These are phyloP conservation scores for Ochromonas danica DNA, from an alignment of 108 stramenopile species.

Conservation along the genomic window DNA sequence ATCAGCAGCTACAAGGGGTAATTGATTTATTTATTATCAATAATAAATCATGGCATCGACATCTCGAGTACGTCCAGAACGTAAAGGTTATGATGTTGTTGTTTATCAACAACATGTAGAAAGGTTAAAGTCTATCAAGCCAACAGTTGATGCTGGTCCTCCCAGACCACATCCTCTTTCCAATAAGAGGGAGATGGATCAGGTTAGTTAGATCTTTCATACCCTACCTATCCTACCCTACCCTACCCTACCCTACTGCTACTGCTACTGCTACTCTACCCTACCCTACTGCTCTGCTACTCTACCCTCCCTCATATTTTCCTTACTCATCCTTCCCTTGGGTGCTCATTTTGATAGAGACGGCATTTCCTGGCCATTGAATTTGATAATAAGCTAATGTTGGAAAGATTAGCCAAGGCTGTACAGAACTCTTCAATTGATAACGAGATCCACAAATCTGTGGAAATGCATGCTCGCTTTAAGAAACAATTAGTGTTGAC, in stretches of 20 bases:
- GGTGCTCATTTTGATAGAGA: neutral
- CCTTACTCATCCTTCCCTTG: neutral
- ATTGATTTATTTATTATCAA: too few species aligned
- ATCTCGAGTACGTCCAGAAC: neutral
- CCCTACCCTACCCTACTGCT: too few species aligned
- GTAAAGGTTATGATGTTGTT: slow-evolving; percentile 23
- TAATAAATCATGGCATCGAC: slow-evolving; percentile 9
- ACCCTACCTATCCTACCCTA: neutral
- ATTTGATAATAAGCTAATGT: slow-evolving; percentile 31
- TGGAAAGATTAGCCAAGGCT: slow-evolving; percentile 30
- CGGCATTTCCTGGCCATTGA: slow-evolving; percentile 22
- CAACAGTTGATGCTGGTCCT: slow-evolving; percentile 11
- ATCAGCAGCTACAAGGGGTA: too few species aligned
- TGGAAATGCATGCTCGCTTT: slow-evolving; percentile 6
- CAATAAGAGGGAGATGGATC: slow-evolving; percentile 9
- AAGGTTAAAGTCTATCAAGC: neutral
- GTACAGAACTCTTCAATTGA: slow-evolving; percentile 30
- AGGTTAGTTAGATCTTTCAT: neutral
- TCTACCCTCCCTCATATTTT: neutral
- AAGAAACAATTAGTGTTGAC: neutral
- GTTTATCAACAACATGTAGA: slow-evolving; percentile 28
- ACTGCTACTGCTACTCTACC: too few species aligned
- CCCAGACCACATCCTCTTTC: slow-evolving; percentile 8
- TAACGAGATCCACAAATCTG: slow-evolving; percentile 18
- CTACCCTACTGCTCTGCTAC: neutral